Conservation (phyloP, 108 stramenopile species). For the Cyclotella baltica region DNA sequence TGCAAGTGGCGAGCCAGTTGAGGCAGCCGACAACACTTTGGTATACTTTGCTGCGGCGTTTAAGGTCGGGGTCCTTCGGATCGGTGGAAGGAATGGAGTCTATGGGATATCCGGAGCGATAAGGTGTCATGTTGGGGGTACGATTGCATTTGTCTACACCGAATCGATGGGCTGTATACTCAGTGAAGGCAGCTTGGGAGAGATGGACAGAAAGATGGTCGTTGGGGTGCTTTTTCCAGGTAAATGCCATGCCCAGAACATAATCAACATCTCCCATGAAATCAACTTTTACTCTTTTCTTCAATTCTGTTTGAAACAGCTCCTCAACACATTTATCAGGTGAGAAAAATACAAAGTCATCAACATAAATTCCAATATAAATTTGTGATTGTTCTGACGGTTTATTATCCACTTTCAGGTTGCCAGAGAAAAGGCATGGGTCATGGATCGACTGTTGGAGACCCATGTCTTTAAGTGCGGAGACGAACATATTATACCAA, state of each 20-base stretch:
- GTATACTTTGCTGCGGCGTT: too few species aligned
- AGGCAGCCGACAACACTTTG: too few species aligned
- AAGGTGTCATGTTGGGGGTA: too few species aligned
- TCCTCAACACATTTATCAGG: neutral
- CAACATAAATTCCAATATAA: conserved; percentile 18
- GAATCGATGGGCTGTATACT: conserved; percentile 19
- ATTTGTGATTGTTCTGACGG: neutral
- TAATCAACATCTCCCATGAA: too few species aligned
- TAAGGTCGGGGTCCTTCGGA: too few species aligned
- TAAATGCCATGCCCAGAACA: conserved; percentile 25
- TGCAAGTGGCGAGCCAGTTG: too few species aligned
- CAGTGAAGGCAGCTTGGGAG: conserved; percentile 27
- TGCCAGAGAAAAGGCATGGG: conserved; percentile 11
- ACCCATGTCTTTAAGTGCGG: conserved; percentile 3
- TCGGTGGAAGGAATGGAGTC: conserved; percentile 26
- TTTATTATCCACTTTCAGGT: neutral
- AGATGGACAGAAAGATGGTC: conserved; percentile 18
- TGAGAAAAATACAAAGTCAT: conserved; percentile 21
- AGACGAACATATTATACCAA: conserved; percentile 27
- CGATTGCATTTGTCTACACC: neutral
- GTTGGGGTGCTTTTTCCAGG: conserved; percentile 6
- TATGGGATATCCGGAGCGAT: conserved; percentile 30
- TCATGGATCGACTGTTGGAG: conserved; percentile 16
- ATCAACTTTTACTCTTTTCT: too few species aligned
- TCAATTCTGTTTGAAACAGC: too few species aligned